phyloP scores from a whole-genome alignment of 1,139 yeast species.

The Pneumocystis canis region DNA sequence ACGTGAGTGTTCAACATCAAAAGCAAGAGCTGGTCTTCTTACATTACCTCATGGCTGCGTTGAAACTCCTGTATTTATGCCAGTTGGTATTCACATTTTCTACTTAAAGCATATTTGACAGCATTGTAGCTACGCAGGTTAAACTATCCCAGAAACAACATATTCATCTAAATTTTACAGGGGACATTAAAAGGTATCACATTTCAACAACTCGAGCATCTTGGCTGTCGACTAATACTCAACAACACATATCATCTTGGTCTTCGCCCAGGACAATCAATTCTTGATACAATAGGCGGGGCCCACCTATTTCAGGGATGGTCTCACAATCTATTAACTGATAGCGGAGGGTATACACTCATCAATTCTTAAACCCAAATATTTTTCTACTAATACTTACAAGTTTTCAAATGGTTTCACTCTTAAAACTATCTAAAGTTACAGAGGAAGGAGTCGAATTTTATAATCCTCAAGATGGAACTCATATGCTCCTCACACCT shows the following conservation, averaged over 20 bases:
- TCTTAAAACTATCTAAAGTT: conserved; percentile 31
- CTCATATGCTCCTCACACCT: conserved; percentile 34
- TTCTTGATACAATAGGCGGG: conserved; percentile 30
- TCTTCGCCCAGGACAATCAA: conserved; percentile 31
- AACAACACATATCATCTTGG: conserved; percentile 34
- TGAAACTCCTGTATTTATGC: conserved; percentile 35
- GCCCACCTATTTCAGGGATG: conserved; percentile 32
- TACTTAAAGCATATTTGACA: background rate
- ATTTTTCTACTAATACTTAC: background rate
- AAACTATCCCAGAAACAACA: background rate
- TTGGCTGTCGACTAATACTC: conserved; percentile 31
- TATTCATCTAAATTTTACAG: conserved; percentile 17
- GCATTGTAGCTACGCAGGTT: conserved; percentile 5
- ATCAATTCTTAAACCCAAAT: background rate
- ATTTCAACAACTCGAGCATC: conserved; percentile 28
- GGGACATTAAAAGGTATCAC: conserved; percentile 34
- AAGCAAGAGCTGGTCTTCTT: conserved; percentile 33
- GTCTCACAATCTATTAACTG: conserved; percentile 31
- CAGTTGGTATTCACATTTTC: conserved; percentile 26
- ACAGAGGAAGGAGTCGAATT: conserved; percentile 34
- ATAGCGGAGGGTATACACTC: conserved; percentile 27
- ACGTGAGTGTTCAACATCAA: conserved; percentile 26
- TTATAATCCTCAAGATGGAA: conserved; percentile 32
- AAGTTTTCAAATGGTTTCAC: conserved; percentile 33
- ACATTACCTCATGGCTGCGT: conserved; percentile 31